Conservation (phyloP, 2,329 filamentous ascomycete genomes). For the Colletotrichum siamense region DNA sequence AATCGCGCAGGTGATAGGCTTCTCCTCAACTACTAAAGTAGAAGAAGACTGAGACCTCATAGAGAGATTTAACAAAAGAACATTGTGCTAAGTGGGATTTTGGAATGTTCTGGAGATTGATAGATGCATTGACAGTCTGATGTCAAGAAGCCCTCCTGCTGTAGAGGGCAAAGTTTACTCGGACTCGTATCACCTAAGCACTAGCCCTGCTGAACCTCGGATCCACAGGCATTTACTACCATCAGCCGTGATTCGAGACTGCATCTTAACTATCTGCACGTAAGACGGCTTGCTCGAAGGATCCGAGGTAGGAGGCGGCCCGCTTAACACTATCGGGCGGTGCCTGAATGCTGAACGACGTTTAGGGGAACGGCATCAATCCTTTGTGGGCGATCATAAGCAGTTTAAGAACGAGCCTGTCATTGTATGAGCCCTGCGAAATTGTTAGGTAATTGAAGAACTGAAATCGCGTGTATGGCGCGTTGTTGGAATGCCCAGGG, state of each 20-base stretch:
- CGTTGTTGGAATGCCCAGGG: background rate
- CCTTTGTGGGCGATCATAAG: background rate
- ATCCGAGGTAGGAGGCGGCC: background rate
- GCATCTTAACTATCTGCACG: background rate
- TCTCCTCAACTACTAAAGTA: background rate
- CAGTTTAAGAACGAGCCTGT: background rate
- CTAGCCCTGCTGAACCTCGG: background rate
- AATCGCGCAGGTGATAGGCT: background rate
- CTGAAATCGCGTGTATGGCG: background rate
- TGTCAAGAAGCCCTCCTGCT: background rate
- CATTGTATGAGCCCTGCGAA: background rate
- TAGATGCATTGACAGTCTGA: background rate
- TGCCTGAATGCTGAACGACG: background rate
- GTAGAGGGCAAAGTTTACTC: background rate
- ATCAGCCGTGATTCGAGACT: background rate
- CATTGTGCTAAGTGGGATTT: background rate
- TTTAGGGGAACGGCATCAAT: background rate
- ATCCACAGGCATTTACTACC: background rate
- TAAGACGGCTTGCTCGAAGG: background rate
- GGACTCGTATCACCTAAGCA: background rate
- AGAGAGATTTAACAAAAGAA: background rate
- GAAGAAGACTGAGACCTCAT: background rate
- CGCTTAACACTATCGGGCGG: background rate
- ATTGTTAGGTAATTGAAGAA: background rate
- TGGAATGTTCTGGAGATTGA: background rate